A percentile compares a stretch with the other conserved stretches of the same genome.
Evolutionary conservation across 331 rosid genomes (phyloP).

Genomic region (Rosa hybrid): DNA sequence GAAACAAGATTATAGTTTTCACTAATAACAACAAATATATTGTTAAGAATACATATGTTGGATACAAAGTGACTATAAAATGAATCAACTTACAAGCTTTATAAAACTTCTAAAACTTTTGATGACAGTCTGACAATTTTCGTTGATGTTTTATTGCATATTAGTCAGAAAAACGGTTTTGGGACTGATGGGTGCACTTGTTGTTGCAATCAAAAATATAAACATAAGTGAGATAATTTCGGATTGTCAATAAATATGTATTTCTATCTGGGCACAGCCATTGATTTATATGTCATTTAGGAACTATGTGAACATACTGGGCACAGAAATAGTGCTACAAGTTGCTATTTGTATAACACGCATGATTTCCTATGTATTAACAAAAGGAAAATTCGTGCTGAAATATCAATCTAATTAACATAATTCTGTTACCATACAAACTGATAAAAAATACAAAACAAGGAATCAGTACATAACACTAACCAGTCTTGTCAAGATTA

Average conservation of each 20-base stretch:
- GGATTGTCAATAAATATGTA: neutral
- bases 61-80: neutral
- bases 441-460: neutral
- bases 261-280: neutral
- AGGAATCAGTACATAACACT: conserved; percentile 1
- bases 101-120: conserved; percentile 1
- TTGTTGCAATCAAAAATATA: neutral
- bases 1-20: neutral
- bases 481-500: conserved; percentile 15
- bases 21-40: neutral
- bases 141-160: neutral
- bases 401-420: neutral
- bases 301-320: neutral
- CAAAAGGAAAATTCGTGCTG: neutral
- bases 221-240: neutral
- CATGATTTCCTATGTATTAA: neutral
- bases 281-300: neutral
- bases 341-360: neutral
- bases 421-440: neutral
- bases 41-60: neutral
- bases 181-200: neutral
- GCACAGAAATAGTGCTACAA: neutral
- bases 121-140: neutral
- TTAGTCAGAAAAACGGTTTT: neutral
- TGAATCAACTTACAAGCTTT: neutral